Evolutionary conservation across 2,329 filamentous ascomycete genomes (phyloP).

Genomic region (Neonectria magnoliae): DNA sequence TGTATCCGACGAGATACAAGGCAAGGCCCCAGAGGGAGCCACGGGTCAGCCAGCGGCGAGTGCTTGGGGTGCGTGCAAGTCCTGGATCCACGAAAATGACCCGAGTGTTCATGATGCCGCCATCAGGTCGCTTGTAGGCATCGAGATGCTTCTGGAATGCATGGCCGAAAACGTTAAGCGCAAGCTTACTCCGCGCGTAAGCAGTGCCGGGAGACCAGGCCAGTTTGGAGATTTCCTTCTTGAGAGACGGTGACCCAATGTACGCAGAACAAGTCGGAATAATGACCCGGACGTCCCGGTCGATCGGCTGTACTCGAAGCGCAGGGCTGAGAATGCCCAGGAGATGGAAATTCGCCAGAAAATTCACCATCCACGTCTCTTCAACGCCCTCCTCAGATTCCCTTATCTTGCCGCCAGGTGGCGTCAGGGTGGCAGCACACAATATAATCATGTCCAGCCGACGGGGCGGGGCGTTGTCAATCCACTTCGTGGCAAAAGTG

Average conservation of each 20-base stretch:
- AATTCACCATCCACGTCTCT: slow-evolving; percentile 93
- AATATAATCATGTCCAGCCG: slow-evolving; percentile 91
- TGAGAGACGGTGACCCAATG: slow-evolving; percentile 77
- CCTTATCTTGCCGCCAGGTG: slow-evolving; percentile 67
- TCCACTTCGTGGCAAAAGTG: slow-evolving; percentile 95
- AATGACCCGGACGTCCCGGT: slow-evolving; percentile 90
- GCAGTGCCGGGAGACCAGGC: slow-evolving; percentile 66
- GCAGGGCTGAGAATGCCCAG: slow-evolving; percentile 91
- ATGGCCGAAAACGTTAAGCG: slow-evolving; percentile 87
- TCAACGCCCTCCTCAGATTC: slow-evolving; percentile 84
- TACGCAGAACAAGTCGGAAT: slow-evolving; percentile 90
- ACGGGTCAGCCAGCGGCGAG: slow-evolving; percentile 84
- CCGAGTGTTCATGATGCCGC: slow-evolving; percentile 81
- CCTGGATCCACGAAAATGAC: slow-evolving; percentile 92
- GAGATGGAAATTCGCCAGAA: slow-evolving; percentile 93
- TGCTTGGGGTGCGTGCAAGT: slow-evolving; percentile 84
- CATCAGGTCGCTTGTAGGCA: slow-evolving; percentile 84
- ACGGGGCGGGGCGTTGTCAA: slow-evolving; percentile 91
- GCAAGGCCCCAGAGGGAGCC: slow-evolving; percentile 84
- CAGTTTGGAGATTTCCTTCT: slow-evolving; percentile 59
- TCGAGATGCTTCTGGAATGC: slow-evolving; percentile 94
- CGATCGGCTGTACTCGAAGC: slow-evolving; percentile 88
- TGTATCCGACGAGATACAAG: slow-evolving; percentile 80
- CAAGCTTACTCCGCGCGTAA: slow-evolving; percentile 76
- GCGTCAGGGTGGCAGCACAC: slow-evolving; percentile 82